Evolutionary conservation across 2,329 filamentous ascomycete species (phyloP).

Genomic region (Cordyceps cateniannulata): DNA sequence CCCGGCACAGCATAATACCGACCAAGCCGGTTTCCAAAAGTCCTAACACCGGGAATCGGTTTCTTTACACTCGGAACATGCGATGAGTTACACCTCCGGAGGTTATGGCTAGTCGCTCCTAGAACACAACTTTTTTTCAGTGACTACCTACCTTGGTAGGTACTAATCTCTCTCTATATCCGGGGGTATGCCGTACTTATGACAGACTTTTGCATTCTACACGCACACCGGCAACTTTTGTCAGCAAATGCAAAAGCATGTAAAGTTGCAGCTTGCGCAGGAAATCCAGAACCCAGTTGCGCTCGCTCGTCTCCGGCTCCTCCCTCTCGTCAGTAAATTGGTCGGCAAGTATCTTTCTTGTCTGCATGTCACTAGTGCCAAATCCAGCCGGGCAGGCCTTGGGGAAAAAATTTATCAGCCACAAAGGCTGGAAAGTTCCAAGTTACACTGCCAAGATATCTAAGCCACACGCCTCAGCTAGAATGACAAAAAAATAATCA

Average conservation of each 20-base stretch:
- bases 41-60: background rate
- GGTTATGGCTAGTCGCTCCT: background rate
- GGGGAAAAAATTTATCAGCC: slow-evolving; percentile 10
- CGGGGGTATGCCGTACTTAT: too few relatives aligned
- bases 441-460: slow-evolving; percentile 3
- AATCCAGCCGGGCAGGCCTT: slow-evolving; percentile 7
- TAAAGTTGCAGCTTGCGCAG: background rate
- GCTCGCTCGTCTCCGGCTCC: background rate
- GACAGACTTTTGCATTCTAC: background rate
- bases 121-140: background rate
- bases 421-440: slow-evolving; percentile 9
- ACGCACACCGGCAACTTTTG: background rate
- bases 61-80: background rate
- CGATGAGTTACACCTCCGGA: background rate
- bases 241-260: background rate
- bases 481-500: slow-evolving; percentile 6
- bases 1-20: background rate
- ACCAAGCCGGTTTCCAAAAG: background rate
- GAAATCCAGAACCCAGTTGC: background rate
- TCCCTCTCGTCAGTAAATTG: background rate
- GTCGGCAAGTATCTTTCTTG: background rate
- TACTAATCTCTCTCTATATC: too few relatives aligned
- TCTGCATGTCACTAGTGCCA: background rate
- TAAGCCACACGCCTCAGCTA: slow-evolving; percentile 12
- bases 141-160: background rate